Evolutionary conservation across 768 basidiomycete genomes (phyloP).

Genomic region (Phlegmacium glaucopus): DNA sequence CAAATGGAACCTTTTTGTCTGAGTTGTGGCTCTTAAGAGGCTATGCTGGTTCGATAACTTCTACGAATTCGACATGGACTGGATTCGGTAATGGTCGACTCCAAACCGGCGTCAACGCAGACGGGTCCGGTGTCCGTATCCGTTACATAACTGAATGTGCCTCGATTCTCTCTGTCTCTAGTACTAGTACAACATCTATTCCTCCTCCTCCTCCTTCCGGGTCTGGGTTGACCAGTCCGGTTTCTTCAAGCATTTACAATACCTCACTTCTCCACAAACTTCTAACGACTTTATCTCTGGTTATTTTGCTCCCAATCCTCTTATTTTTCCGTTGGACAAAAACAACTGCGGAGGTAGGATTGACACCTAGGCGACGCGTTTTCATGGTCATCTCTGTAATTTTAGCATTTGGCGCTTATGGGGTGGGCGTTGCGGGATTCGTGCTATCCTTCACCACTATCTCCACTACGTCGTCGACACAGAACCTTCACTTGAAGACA

Average conservation of each 20-base stretch:
- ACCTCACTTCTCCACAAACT: conserved; percentile 45
- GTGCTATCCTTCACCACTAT: conserved; percentile 61
- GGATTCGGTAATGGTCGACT: conserved; percentile 65
- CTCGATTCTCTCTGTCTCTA: conserved; percentile 20
- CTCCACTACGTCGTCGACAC: conserved; percentile 22
- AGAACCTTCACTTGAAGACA: conserved; percentile 44
- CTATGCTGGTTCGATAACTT: conserved; percentile 59
- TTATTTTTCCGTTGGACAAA: conserved; percentile 32
- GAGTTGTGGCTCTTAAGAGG: conserved; percentile 80
- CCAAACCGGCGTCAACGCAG: conserved; percentile 59
- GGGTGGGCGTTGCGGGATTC: conserved; percentile 60
- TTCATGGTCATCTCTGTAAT: conserved; percentile 32
- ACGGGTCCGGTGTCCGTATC: conserved; percentile 63
- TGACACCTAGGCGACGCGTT: conserved; percentile 7
- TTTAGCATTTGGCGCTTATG: conserved; percentile 44
- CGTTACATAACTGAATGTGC: conserved; percentile 63
- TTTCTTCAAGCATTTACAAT: conserved; percentile 17
- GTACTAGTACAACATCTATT: conserved; percentile 8
- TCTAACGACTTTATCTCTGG: conserved; percentile 41
- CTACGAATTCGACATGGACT: conserved; percentile 54
- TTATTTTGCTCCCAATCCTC: conserved; percentile 31
- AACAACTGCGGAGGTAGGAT: conserved; percentile 1
- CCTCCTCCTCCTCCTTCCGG: conserved; percentile 20
- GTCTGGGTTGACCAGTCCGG: conserved; percentile 12
- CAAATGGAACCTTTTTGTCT: conserved; percentile 59